phyloP scores from a whole-genome alignment of 140 eudicot species.

The Cichorium intybus region DNA sequence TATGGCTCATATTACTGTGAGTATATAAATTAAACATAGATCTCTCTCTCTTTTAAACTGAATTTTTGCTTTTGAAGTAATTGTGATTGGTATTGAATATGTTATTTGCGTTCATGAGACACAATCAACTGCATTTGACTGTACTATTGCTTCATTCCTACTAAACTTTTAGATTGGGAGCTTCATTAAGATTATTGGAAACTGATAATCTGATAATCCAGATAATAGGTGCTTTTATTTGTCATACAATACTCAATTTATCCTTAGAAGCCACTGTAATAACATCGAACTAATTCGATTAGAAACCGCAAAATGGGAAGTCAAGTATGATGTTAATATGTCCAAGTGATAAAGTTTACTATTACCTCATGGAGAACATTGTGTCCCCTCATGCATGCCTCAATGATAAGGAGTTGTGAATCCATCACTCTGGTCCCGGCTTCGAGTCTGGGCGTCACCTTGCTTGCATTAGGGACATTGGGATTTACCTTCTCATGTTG shows the following conservation, averaged over 20 bases:
- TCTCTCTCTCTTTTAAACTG: neutral
- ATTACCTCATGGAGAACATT: neutral
- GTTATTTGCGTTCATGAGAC: slow-evolving; percentile 1
- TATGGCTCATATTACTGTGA: slow-evolving; percentile 84
- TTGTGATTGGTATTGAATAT: neutral
- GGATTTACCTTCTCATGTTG: too few relatives aligned
- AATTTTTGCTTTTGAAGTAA: neutral
- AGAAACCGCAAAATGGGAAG: neutral
- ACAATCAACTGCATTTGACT: neutral
- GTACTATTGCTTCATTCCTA: slow-evolving; percentile 1
- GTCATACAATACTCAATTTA: neutral
- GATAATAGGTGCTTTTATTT: neutral
- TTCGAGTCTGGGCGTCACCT: too few relatives aligned
- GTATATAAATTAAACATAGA: slow-evolving; percentile 12
- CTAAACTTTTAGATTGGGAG: neutral
- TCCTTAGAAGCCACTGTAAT: neutral
- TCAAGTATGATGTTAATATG: neutral
- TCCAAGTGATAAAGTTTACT: neutral
- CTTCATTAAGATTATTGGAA: slow-evolving; percentile 4
- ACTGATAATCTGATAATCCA: neutral
- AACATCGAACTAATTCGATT: slow-evolving; percentile 9
- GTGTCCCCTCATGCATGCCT: too few relatives aligned
- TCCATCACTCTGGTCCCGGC: too few relatives aligned
- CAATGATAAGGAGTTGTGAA: too few relatives aligned
- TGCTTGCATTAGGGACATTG: too few relatives aligned